phyloP scores from a whole-genome alignment of 2,329 filamentous ascomycete genomes.

The Penicillium sp. region DNA sequence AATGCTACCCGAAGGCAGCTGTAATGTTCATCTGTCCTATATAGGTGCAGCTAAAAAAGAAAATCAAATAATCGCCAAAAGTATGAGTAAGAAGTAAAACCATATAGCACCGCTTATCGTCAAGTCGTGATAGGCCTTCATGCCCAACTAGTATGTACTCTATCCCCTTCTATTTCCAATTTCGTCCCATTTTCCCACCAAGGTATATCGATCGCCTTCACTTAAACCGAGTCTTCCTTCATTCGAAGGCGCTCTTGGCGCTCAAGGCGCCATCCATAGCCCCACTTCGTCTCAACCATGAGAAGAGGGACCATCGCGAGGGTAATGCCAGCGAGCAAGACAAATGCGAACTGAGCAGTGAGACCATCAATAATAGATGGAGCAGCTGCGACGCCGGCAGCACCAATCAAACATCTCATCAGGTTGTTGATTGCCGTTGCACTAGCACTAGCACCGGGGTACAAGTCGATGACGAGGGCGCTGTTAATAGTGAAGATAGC shows the following conservation, averaged over 20 bases:
- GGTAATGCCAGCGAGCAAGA: slow-evolving; percentile 31
- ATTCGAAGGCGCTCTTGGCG: slow-evolving; percentile 20
- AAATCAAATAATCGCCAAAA: neutral
- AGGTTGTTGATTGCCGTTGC: slow-evolving; percentile 42
- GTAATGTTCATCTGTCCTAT: neutral
- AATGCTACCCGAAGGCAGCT: neutral
- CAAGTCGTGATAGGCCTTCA: slow-evolving; percentile 3
- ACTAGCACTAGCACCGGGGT: slow-evolving; percentile 35
- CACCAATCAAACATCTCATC: slow-evolving; percentile 39
- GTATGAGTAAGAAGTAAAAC: neutral
- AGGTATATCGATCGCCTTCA: neutral
- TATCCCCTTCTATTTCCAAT: neutral
- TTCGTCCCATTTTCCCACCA: no score
- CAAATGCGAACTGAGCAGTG: slow-evolving; percentile 30
- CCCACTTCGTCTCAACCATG: slow-evolving; percentile 28
- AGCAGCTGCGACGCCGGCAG: slow-evolving; percentile 34
- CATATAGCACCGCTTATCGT: slow-evolving; percentile 4
- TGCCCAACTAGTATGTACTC: neutral
- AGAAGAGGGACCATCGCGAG: slow-evolving; percentile 28
- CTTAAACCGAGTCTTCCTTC: slow-evolving; percentile 7
- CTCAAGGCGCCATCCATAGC: slow-evolving; percentile 29
- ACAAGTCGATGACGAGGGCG: slow-evolving; percentile 41
- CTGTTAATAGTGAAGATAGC: slow-evolving; percentile 38
- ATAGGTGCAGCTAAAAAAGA: neutral
- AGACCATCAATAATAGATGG: slow-evolving; percentile 36